These are phyloP conservation scores for Bromus sterilis DNA, from an alignment of 176 grass and related monocot species.

Conservation along the genomic window DNA sequence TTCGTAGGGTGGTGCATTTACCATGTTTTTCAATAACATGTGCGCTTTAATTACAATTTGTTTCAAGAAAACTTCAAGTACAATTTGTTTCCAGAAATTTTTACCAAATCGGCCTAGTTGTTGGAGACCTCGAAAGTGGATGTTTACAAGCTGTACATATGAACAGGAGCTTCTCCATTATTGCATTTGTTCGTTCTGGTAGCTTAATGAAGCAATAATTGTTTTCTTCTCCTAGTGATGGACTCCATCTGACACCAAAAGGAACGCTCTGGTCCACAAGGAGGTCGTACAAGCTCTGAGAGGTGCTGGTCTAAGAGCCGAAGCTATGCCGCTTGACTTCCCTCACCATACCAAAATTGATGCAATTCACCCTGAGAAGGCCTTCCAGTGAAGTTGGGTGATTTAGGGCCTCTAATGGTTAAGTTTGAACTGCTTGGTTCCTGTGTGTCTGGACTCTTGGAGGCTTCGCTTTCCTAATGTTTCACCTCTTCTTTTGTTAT, in stretches of 20 bases:
- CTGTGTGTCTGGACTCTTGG: not conserved
- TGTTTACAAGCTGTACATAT: not conserved
- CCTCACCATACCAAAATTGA: slow-evolving; percentile 67
- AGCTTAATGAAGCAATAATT: not conserved
- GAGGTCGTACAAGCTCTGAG: slow-evolving; percentile 46
- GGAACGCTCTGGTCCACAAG: slow-evolving; percentile 64
- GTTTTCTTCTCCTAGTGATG: slow-evolving; percentile 49
- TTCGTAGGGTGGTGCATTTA: not conserved
- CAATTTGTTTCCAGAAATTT: too few species aligned
- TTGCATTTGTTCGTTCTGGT: not conserved
- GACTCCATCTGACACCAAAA: slow-evolving; percentile 60
- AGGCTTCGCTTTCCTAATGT: not conserved
- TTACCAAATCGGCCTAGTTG: not conserved
- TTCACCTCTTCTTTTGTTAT: not conserved
- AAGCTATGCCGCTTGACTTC: slow-evolving; percentile 73
- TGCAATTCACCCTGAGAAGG: slow-evolving; percentile 31
- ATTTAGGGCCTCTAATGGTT: not conserved
- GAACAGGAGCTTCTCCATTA: not conserved
- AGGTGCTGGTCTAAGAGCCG: slow-evolving; percentile 37
- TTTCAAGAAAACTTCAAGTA: too few species aligned
- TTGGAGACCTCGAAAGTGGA: not conserved
- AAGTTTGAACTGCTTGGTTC: not conserved
- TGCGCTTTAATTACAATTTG: too few species aligned
- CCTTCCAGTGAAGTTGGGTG: slow-evolving; percentile 41
- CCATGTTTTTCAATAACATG: not conserved